Percentiles rank a stretch among this genome's conserved stretches.
These are phyloP conservation scores for Deakozyma indianensis DNA, from an alignment of 805 yeast genomes.

Conservation along the genomic window DNA sequence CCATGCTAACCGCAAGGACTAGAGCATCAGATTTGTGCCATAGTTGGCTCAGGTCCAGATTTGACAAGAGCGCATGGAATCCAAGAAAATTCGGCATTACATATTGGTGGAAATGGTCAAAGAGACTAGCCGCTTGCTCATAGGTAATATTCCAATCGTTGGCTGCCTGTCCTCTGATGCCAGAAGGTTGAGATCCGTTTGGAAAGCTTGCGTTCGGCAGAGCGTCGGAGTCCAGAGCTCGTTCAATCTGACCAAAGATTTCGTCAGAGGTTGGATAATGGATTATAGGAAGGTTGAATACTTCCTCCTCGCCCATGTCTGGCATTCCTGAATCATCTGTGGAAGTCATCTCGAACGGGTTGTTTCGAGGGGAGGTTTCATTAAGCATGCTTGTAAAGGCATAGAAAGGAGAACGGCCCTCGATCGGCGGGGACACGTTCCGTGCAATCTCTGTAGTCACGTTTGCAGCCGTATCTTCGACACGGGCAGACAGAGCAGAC, in stretches of 20 bases:
- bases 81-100: slow-evolving; percentile 56
- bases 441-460: slow-evolving; percentile 1
- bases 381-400: background rate
- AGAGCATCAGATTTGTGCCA: slow-evolving; percentile 46
- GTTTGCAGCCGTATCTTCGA: background rate
- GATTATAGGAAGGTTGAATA: background rate
- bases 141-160: slow-evolving; percentile 22
- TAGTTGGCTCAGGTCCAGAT: slow-evolving; percentile 31
- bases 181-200: background rate
- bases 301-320: background rate
- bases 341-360: background rate
- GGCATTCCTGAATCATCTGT: background rate
- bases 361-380: background rate
- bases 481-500: background rate
- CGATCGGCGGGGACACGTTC: background rate
- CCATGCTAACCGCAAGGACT: slow-evolving; percentile 44
- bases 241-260: slow-evolving; percentile 1
- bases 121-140: slow-evolving; percentile 29
- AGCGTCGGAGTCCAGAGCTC: background rate
- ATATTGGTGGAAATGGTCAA: slow-evolving; percentile 36
- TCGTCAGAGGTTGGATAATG: slow-evolving; percentile 3
- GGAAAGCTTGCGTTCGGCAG: background rate
- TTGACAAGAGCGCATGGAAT: slow-evolving; percentile 32
- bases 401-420: background rate
- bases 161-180: background rate